phyloP scores from a whole-genome alignment of 495 filamentous ascomycete species.

The Penicillium angulare region DNA sequence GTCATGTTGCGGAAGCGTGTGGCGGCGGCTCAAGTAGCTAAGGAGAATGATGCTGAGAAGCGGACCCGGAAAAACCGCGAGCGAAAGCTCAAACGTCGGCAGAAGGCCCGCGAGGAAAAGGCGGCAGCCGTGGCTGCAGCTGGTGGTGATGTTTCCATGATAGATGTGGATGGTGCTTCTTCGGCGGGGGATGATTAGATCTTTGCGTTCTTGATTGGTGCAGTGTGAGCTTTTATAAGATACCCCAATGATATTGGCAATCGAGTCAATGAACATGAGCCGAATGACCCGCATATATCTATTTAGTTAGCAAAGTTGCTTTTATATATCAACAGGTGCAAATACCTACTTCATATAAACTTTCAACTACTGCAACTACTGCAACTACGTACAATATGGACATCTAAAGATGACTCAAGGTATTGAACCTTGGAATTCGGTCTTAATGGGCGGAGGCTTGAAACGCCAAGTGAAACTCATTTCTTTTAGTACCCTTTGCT shows the following conservation, averaged over 20 bases:
- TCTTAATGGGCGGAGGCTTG: too few species aligned
- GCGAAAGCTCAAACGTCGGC: conserved; percentile 43
- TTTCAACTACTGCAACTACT: too few species aligned
- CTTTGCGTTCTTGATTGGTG: neutral
- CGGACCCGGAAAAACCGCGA: conserved; percentile 47
- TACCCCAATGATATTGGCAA: neutral
- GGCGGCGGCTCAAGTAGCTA: conserved; percentile 25
- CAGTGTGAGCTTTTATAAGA: neutral
- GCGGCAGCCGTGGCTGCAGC: conserved; percentile 31
- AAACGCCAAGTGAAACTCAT: too few species aligned
- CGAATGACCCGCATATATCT: too few species aligned
- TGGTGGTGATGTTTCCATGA: conserved; percentile 18
- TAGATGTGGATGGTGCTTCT: conserved; percentile 22
- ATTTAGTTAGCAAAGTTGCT: too few species aligned
- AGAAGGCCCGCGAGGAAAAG: conserved; percentile 45
- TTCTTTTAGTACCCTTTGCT: too few species aligned
- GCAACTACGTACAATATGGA: too few species aligned
- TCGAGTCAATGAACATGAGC: too few species aligned
- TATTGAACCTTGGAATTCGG: too few species aligned
- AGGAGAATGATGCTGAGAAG: conserved; percentile 46
- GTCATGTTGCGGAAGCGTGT: conserved; percentile 40
- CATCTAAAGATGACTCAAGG: too few species aligned
- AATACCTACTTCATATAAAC: too few species aligned
- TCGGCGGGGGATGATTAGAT: conserved; percentile 13
- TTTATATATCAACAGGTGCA: too few species aligned